A percentile compares a stretch with the other conserved stretches of the same genome.
Conservation (phyloP, 768 basidiomycete species). For the Tylopilus sp. region DNA sequence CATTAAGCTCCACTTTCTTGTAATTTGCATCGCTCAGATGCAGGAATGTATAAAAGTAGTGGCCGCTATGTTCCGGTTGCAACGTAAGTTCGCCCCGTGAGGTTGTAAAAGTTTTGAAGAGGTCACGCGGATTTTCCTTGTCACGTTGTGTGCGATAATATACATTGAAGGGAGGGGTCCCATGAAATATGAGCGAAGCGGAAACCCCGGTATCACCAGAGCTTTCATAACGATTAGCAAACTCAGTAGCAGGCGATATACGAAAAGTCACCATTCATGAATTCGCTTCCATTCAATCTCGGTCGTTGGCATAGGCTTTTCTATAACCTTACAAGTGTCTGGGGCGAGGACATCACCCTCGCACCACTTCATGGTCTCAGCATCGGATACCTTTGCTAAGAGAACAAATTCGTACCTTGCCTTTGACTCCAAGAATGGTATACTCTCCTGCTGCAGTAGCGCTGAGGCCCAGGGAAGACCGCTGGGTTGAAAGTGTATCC, state of each 20-base stretch:
- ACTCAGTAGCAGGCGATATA: constrained; percentile 5
- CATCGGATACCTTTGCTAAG: background rate
- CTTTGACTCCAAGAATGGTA: constrained; percentile 62
- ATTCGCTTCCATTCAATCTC: constrained; percentile 88
- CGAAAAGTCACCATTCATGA: constrained; percentile 72
- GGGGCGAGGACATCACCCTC: constrained; percentile 81
- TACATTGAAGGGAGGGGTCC: constrained; percentile 85
- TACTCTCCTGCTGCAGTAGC: constrained; percentile 76
- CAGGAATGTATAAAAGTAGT: constrained; percentile 80
- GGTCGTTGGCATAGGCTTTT: constrained; percentile 73
- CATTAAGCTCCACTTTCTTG: constrained; percentile 65
- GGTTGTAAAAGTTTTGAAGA: constrained; percentile 55
- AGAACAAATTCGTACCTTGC: constrained; percentile 44
- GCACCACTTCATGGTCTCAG: constrained; percentile 51
- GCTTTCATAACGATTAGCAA: constrained; percentile 35
- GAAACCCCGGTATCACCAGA: constrained; percentile 91
- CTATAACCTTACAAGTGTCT: constrained; percentile 71
- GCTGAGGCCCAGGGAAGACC: constrained; percentile 43
- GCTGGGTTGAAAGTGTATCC: constrained; percentile 53
- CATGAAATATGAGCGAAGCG: constrained; percentile 81
- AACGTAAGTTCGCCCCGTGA: constrained; percentile 79
- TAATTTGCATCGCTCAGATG: constrained; percentile 85
- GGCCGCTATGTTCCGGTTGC: constrained; percentile 86
- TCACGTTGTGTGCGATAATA: constrained; percentile 74
- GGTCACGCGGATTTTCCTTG: constrained; percentile 58